A percentile compares a stretch with the other conserved stretches of the same genome.
Conservation (phyloP, 163 green algal species). For the Trebouxia gelatinosa region DNA sequence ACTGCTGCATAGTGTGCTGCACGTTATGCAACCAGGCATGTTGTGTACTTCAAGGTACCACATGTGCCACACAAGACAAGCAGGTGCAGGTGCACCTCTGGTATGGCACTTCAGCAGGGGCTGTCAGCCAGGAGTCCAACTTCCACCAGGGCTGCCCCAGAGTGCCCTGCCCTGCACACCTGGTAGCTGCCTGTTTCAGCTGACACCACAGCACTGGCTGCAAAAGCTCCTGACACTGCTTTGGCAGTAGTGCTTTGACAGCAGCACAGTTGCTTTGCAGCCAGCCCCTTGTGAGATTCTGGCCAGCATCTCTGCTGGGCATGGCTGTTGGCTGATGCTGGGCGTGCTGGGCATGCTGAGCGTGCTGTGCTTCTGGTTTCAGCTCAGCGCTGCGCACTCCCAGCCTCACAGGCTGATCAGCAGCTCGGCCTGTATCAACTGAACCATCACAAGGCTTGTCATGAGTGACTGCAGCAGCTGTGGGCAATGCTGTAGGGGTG, state of each 20-base stretch:
- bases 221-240: too few relatives aligned
- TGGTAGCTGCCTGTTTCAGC: background rate
- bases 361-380: too few relatives aligned
- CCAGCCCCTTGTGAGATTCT: too few relatives aligned
- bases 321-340: background rate
- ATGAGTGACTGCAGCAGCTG: background rate
- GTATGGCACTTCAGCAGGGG: background rate
- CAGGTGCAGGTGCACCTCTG: background rate
- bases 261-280: too few relatives aligned
- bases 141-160: conserved; percentile 25
- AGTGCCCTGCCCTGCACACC: background rate
- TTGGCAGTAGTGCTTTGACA: too few relatives aligned
- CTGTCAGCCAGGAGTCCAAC: conserved; percentile 13
- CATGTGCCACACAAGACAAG: background rate
- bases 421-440: background rate
- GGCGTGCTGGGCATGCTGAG: too few relatives aligned
- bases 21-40: background rate
- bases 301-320: background rate
- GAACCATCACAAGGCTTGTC: background rate
- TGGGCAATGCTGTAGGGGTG: background rate
- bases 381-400: too few relatives aligned
- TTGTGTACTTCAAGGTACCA: background rate
- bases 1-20: background rate
- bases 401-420: background rate
- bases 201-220: background rate